Conservation (phyloP, 2,329 filamentous ascomycete species). For the Claviceps sp. region DNA sequence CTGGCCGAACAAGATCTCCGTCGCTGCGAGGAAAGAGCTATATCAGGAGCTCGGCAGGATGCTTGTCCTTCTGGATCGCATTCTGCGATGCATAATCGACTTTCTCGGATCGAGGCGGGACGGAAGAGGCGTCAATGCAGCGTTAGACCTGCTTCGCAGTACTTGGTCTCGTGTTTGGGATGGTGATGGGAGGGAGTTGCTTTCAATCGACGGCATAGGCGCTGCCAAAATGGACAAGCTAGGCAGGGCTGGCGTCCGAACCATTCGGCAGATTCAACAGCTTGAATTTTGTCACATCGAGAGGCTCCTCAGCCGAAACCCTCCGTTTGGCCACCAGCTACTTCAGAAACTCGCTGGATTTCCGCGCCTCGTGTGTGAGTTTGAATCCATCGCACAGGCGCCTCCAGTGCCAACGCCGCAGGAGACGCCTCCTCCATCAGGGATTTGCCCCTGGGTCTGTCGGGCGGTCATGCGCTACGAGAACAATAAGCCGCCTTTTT, state of each 20-base stretch:
- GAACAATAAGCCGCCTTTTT: constrained; percentile 50
- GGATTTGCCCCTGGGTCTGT: constrained; percentile 26
- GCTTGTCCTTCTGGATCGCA: constrained; percentile 18
- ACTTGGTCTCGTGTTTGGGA: constrained; percentile 71
- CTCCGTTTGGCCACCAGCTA: constrained; percentile 66
- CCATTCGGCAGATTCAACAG: constrained; percentile 53
- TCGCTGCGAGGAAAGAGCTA: constrained; percentile 19
- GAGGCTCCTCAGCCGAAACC: constrained; percentile 60
- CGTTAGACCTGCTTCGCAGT: constrained; percentile 66
- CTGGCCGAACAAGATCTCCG: constrained; percentile 36
- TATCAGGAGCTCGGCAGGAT: constrained; percentile 18
- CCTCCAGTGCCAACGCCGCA: neutral
- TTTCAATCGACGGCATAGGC: constrained; percentile 71
- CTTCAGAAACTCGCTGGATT: constrained; percentile 54
- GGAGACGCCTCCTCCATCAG: neutral
- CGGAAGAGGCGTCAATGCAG: constrained; percentile 50
- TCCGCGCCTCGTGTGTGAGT: constrained; percentile 39
- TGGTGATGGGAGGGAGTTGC: constrained; percentile 63
- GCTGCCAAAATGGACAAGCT: constrained; percentile 63
- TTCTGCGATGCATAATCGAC: constrained; percentile 25
- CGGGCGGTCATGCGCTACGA: constrained; percentile 56
- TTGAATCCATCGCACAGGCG: constrained; percentile 18
- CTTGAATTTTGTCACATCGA: constrained; percentile 64
- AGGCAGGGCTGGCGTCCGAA: constrained; percentile 53
- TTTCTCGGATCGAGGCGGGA: constrained; percentile 35